phyloP scores from a whole-genome alignment of 2,329 filamentous ascomycete species.

The Claviceps fusiformis region DNA sequence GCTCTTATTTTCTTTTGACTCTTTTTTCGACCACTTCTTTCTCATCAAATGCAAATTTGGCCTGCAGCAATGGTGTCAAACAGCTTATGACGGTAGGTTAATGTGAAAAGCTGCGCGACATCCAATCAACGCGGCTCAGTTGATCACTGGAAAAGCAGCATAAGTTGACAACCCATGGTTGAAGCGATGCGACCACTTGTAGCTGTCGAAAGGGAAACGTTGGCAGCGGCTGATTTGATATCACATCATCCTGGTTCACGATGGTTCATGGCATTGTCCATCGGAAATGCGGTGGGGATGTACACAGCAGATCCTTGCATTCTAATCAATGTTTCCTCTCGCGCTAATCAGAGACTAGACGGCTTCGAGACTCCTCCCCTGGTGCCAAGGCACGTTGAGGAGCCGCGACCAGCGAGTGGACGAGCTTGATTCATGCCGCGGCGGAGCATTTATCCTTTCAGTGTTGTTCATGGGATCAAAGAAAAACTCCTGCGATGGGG shows the following conservation, averaged over 20 bases:
- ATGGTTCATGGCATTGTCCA: neutral
- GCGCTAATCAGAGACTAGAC: neutral
- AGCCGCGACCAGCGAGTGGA: neutral
- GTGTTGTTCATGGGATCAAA: too few relatives aligned
- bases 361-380: neutral
- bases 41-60: neutral
- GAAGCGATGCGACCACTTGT: too few relatives aligned
- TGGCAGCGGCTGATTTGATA: neutral
- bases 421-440: too few relatives aligned
- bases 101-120: neutral
- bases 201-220: neutral
- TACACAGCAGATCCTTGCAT: neutral
- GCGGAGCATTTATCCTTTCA: too few relatives aligned
- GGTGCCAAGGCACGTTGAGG: neutral
- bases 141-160: neutral
- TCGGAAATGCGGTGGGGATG: neutral
- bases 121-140: neutral
- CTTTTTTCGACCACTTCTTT: neutral
- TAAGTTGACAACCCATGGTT: too few relatives aligned
- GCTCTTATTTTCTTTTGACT: neutral
- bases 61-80: neutral
- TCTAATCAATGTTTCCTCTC: neutral
- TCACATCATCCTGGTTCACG: neutral
- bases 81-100: neutral
- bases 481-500: too few relatives aligned